Evolutionary conservation across 306 rosid species (phyloP).

Genomic region (Fragaria ananassa): DNA sequence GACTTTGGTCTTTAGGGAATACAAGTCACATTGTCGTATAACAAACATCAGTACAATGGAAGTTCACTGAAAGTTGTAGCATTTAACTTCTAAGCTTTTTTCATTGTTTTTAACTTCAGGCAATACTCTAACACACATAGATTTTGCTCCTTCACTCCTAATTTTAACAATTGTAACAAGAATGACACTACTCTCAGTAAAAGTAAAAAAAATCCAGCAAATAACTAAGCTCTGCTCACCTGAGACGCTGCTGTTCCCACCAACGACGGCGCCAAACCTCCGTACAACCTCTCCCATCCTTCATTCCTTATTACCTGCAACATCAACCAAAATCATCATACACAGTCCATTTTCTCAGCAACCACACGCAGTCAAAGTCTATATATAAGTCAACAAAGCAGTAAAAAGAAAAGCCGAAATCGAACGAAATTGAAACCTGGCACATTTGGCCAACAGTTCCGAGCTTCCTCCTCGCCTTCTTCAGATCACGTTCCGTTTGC

Average conservation of each 20-base stretch:
- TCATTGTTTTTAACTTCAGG: neutral
- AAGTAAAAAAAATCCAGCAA: slow-evolving; percentile 13
- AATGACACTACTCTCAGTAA: neutral
- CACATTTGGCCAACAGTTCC: slow-evolving; percentile 64
- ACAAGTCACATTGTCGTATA: neutral
- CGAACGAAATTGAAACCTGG: slow-evolving; percentile 44
- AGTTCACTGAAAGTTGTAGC: neutral
- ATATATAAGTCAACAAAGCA: neutral
- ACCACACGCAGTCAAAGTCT: neutral
- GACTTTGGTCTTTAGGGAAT: neutral
- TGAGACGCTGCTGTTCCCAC: slow-evolving; percentile 92
- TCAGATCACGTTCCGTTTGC: slow-evolving; percentile 84
- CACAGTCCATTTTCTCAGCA: slow-evolving; percentile 7
- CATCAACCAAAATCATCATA: slow-evolving; percentile 1
- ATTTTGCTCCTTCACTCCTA: neutral
- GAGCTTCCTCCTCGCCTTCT: slow-evolving; percentile 46
- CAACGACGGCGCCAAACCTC: slow-evolving; percentile 82
- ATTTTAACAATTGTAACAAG: neutral
- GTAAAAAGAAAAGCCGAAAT: neutral
- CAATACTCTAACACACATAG: neutral
- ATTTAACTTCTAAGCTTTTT: neutral
- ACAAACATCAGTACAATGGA: neutral
- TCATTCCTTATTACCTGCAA: slow-evolving; percentile 76
- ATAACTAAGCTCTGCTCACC: slow-evolving; percentile 51
- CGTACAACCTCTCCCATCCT: slow-evolving; percentile 88